phyloP scores from a whole-genome alignment of 805 yeast species.

The Wickerhamia fluorescens region DNA sequence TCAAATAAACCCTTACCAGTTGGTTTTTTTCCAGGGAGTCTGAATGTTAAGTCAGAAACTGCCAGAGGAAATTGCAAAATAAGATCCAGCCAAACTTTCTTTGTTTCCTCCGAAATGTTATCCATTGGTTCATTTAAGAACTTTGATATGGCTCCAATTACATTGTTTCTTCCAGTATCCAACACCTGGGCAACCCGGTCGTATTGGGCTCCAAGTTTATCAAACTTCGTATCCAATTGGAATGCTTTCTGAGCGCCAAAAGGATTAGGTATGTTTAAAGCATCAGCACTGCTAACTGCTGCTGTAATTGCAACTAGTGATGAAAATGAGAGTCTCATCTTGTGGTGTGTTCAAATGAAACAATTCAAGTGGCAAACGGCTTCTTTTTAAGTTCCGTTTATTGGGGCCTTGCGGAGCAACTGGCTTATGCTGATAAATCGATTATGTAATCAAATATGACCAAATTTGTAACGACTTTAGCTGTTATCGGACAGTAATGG shows the following conservation, averaged over 20 bases:
- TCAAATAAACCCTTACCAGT: slow-evolving; percentile 18
- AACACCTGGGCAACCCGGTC: slow-evolving; percentile 3
- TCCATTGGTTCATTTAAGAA: slow-evolving; percentile 47
- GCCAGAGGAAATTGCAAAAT: slow-evolving; percentile 53
- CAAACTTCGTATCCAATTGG: slow-evolving; percentile 6
- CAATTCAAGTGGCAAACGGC: no score
- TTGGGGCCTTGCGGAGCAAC: no score
- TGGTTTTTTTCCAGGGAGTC: slow-evolving; percentile 39
- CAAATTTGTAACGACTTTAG: no score
- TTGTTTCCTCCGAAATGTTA: slow-evolving; percentile 41
- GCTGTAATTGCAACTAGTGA: slow-evolving; percentile 13
- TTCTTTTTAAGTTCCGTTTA: no score
- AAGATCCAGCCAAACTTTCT: slow-evolving; percentile 58
- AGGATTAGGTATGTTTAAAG: slow-evolving; percentile 16
- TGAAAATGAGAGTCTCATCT: slow-evolving; percentile 15
- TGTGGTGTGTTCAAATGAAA: background rate
- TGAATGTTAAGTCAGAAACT: slow-evolving; percentile 41
- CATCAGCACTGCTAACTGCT: slow-evolving; percentile 12
- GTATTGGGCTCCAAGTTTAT: slow-evolving; percentile 4
- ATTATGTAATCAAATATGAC: no score
- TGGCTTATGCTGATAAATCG: no score
- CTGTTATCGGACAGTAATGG: no score
- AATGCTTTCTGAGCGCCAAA: slow-evolving; percentile 16
- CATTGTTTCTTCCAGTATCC: slow-evolving; percentile 12
- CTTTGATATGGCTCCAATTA: slow-evolving; percentile 43